Conservation (phyloP, 352 stramenopile species). For the Halophytophthora polymorphica region DNA sequence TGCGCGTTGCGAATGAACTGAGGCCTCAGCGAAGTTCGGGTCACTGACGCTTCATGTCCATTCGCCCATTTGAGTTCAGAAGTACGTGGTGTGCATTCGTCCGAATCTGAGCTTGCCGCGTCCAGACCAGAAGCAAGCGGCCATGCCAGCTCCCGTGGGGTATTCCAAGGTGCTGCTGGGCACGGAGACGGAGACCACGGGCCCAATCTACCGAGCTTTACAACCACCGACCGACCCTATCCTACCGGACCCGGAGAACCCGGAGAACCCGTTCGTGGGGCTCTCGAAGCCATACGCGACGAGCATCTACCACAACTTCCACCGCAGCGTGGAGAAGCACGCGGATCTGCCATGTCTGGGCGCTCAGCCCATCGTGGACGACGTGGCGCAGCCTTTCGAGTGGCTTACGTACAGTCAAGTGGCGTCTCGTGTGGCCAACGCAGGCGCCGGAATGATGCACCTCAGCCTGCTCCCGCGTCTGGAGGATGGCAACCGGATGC, state of each 20-base stretch:
- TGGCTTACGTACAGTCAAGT: slow-evolving; percentile 66
- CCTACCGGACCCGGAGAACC: slow-evolving; percentile 27
- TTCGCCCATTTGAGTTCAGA: too few species aligned
- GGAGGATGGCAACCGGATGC: slow-evolving; percentile 52
- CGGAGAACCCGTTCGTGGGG: slow-evolving; percentile 34
- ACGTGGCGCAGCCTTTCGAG: slow-evolving; percentile 26
- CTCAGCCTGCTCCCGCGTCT: slow-evolving; percentile 36
- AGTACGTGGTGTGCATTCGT: too few species aligned
- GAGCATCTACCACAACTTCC: slow-evolving; percentile 53
- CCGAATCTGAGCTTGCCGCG: too few species aligned
- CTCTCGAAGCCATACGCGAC: slow-evolving; percentile 34
- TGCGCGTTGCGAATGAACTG: too few species aligned
- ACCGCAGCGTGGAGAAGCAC: slow-evolving; percentile 22
- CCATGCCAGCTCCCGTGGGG: slow-evolving; percentile 34
- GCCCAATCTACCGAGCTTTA: slow-evolving; percentile 43
- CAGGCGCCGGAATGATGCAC: slow-evolving; percentile 44
- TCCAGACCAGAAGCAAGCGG: background rate
- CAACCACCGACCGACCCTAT: slow-evolving; percentile 22
- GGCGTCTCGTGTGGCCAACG: slow-evolving; percentile 26
- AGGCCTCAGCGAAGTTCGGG: too few species aligned
- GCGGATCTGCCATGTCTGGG: slow-evolving; percentile 38
- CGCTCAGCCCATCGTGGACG: slow-evolving; percentile 32
- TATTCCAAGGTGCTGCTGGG: slow-evolving; percentile 45
- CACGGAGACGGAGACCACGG: slow-evolving; percentile 37
- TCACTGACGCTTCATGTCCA: too few species aligned